Percentiles rank a stretch among this genome's conserved stretches.
Evolutionary conservation across 2,329 filamentous ascomycete species (phyloP).

Genomic region (Phyllosticta citrichinensis): DNA sequence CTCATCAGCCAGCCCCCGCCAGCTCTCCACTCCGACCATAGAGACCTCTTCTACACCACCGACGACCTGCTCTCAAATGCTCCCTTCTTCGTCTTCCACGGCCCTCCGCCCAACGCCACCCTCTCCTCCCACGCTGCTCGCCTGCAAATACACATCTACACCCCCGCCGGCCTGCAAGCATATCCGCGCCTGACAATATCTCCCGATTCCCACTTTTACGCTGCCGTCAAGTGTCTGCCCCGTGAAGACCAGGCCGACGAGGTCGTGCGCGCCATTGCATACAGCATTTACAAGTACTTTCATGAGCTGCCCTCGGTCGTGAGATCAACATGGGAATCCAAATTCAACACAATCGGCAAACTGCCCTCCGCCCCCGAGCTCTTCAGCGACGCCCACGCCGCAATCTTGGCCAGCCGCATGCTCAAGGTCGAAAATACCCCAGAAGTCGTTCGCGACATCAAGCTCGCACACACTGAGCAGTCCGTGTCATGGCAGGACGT

Average conservation of each 20-base stretch:
- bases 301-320: slow-evolving; percentile 69
- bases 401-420: slow-evolving; percentile 79
- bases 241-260: slow-evolving; percentile 95
- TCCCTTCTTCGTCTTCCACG: slow-evolving; percentile 83
- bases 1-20: slow-evolving; percentile 67
- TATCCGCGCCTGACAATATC: slow-evolving; percentile 89
- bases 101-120: slow-evolving; percentile 80
- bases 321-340: slow-evolving; percentile 57
- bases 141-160: slow-evolving; percentile 89
- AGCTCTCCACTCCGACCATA: slow-evolving; percentile 65
- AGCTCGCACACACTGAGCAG: slow-evolving; percentile 68
- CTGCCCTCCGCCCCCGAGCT: slow-evolving; percentile 58
- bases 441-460: slow-evolving; percentile 63
- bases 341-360: slow-evolving; percentile 41
- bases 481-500: slow-evolving; percentile 77
- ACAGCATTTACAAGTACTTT: slow-evolving; percentile 92
- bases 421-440: slow-evolving; percentile 65
- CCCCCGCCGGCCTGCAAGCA: slow-evolving; percentile 76
- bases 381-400: slow-evolving; percentile 88
- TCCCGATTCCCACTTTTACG: slow-evolving; percentile 83
- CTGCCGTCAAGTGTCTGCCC: slow-evolving; percentile 79
- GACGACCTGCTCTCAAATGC: slow-evolving; percentile 75
- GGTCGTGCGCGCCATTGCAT: slow-evolving; percentile 79
- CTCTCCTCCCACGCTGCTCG: slow-evolving; percentile 80
- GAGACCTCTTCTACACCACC: slow-evolving; percentile 80